Evolutionary conservation across 176 grass and related monocot genomes (phyloP).

Genomic region (barley (Hordeum vulgare)): DNA sequence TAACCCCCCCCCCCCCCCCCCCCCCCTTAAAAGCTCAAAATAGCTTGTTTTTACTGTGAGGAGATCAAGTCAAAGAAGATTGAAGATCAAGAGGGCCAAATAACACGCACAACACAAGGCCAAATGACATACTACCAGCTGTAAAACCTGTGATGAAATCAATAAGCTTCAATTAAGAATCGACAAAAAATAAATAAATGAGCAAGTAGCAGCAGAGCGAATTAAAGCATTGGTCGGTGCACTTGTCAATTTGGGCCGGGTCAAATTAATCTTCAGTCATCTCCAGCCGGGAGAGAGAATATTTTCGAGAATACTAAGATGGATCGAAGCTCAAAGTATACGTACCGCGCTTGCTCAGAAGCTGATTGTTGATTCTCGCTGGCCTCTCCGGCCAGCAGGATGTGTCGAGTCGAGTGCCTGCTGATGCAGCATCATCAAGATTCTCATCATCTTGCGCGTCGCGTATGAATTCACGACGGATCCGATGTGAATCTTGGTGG

Average conservation of each 20-base stretch:
- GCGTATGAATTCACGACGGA: background rate
- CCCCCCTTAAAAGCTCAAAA: background rate
- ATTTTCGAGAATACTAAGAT: background rate
- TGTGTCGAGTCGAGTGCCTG: constrained; percentile 39
- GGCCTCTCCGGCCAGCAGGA: background rate
- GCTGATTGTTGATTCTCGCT: background rate
- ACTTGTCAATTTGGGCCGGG: background rate
- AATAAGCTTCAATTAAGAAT: background rate
- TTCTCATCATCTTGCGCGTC: constrained; percentile 42
- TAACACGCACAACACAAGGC: background rate
- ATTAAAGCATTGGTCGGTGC: background rate
- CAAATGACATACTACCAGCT: background rate
- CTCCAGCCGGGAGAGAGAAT: background rate
- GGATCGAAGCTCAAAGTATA: background rate
- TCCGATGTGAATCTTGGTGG: constrained; percentile 93
- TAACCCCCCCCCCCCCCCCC: too few relatives aligned
- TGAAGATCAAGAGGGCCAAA: background rate
- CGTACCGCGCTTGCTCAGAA: background rate
- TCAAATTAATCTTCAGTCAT: background rate
- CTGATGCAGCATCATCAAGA: constrained; percentile 99
- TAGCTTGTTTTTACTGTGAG: background rate
- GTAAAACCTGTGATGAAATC: background rate
- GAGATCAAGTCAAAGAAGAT: background rate
- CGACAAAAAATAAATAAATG: background rate
- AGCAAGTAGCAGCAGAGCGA: background rate